Conservation (phyloP, 345 rosid genomes). For the Conringia planisiliqua region DNA sequence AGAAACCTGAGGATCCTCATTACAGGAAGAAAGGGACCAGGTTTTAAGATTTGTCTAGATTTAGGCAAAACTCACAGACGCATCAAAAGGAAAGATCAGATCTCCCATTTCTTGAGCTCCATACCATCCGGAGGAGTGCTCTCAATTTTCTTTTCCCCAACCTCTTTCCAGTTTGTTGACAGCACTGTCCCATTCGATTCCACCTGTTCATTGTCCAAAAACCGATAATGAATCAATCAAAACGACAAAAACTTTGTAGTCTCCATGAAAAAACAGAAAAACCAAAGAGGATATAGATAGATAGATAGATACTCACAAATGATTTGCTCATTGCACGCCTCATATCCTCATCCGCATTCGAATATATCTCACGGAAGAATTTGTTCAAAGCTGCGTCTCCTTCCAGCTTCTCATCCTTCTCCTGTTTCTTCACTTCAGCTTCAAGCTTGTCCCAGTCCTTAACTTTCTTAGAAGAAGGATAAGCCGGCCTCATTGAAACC, state of each 20-base stretch:
- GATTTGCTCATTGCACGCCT: slow-evolving; percentile 96
- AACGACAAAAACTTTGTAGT: neutral
- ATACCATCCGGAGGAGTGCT: slow-evolving; percentile 96
- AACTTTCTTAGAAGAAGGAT: slow-evolving; percentile 76
- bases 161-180: slow-evolving; percentile 98
- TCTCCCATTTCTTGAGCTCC: slow-evolving; percentile 92
- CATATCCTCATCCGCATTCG: slow-evolving; percentile 76
- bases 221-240: neutral
- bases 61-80: neutral
- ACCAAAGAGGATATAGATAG: neutral
- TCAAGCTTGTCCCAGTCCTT: slow-evolving; percentile 88
- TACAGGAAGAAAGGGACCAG: slow-evolving; percentile 14
- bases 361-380: slow-evolving; percentile 78
- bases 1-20: slow-evolving; percentile 13
- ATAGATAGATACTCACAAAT: slow-evolving; percentile 59
- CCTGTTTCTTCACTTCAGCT: slow-evolving; percentile 90
- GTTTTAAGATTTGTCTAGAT: slow-evolving; percentile 2
- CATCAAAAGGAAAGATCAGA: neutral
- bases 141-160: slow-evolving; percentile 77
- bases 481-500: slow-evolving; percentile 47
- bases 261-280: neutral
- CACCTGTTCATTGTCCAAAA: slow-evolving; percentile 44
- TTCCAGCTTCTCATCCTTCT: slow-evolving; percentile 90
- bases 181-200: slow-evolving; percentile 94
- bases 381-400: slow-evolving; percentile 98